Evolutionary conservation across 2,329 filamentous ascomycete species (phyloP), one percentile per base, ranked within the genome.

Genomic region (Arthrinium phaeospermum): DNA sequence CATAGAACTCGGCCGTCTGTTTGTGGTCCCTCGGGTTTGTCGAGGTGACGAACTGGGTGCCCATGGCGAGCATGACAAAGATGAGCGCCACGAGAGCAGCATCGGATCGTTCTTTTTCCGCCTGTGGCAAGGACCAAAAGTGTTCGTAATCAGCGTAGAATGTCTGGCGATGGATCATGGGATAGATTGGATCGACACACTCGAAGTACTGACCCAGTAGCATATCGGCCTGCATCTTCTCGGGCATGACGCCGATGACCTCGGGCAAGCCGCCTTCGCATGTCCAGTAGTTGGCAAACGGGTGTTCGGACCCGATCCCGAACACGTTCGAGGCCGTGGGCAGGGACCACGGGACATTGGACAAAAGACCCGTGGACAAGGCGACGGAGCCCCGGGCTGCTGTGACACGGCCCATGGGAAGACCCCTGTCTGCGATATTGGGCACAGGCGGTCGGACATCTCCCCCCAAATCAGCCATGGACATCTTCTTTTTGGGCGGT

Each of bases 271-370:
- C 93, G 68, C 93, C 93, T 73, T 91, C 89, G 77, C 91, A 94
- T 3, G 93, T 95, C 93, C 93, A 96, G 81, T 95, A 95, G 79
- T 95, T 95, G 77, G 92, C 91, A 79, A 95, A 95, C 0, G 92
- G 93, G 78, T 94, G 92, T 78, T 94, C 92, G 0, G 91, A 91
- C 19, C 92, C 93, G 74, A 94, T 91, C n/a, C 93, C 93, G 79
- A 95, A 95, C 71, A 95, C 92, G 75, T 94, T 94, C 71, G 91
- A 93, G 1, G 91, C 91, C 8, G 91, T 91, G 13, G 91, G 89
- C 57, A 89, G 86, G 0, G 92, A 92, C 78, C 92, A 93, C 0
- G 93, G 92, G 3, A 94, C 88, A 77, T 94, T 91, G 69, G 92
- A 94, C 67, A 95, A 85, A 14, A 94, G 85, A 27, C 89, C 89